Evolutionary conservation across 306 rosid genomes (phyloP).

Genomic region (Pyrus communis): DNA sequence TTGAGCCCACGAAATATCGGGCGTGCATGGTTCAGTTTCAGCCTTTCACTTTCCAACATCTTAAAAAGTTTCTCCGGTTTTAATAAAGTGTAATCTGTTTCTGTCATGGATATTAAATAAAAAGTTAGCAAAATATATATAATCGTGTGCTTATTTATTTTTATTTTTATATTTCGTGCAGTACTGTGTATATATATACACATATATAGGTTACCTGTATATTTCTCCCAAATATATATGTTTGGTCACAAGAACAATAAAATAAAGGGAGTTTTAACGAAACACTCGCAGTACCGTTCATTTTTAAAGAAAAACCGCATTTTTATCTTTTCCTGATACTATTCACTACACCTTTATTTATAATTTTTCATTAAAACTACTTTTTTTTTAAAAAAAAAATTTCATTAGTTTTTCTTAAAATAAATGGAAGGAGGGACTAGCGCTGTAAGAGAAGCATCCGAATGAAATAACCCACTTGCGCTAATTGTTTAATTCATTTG

Average conservation of each 20-base stretch:
- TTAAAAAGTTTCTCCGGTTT: neutral
- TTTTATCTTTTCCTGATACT: no score
- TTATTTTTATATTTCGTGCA: no score
- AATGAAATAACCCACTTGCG: conserved; percentile 11
- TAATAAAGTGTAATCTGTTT: neutral
- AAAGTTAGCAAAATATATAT: no score
- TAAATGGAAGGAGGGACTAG: neutral
- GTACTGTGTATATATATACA: no score
- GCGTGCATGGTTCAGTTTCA: neutral
- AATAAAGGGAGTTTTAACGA: neutral
- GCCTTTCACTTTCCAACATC: neutral
- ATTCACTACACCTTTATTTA: no score
- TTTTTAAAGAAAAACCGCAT: no score
- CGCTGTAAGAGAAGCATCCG: conserved; percentile 17
- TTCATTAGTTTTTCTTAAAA: neutral
- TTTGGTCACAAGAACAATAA: neutral
- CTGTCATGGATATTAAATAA: neutral
- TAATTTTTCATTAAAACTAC: neutral
- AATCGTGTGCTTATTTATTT: no score
- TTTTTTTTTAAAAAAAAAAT: neutral
- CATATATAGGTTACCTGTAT: neutral
- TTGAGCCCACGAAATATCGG: neutral
- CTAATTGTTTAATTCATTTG: neutral
- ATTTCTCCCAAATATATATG: neutral
- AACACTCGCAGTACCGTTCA: no score